A percentile compares a stretch with the other conserved stretches of the same genome.
These are phyloP conservation scores for Cryphonectria naterciae DNA, from an alignment of 2,329 filamentous ascomycete species.

Conservation along the genomic window DNA sequence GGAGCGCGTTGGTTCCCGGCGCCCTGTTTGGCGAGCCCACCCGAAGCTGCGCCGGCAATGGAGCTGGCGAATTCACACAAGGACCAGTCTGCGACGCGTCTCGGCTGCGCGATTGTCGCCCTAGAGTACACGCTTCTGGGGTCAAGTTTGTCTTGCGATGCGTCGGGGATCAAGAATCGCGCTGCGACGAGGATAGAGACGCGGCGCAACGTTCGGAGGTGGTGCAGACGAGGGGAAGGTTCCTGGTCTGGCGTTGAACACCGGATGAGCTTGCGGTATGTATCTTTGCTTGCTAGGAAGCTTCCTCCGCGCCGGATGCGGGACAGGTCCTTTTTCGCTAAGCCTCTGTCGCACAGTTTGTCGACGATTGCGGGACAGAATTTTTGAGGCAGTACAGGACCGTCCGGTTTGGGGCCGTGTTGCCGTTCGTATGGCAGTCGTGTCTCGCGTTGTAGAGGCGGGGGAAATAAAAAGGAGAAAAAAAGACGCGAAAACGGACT, in stretches of 20 bases:
- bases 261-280: slow-evolving; percentile 25
- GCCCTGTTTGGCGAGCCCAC: slow-evolving; percentile 62
- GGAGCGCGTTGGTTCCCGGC: slow-evolving; percentile 52
- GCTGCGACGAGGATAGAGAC: slow-evolving; percentile 21
- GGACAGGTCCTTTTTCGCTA: slow-evolving; percentile 17
- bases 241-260: slow-evolving; percentile 20
- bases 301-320: slow-evolving; percentile 14
- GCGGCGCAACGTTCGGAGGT: slow-evolving; percentile 24
- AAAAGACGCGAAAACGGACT: slow-evolving; percentile 20
- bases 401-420: slow-evolving; percentile 23
- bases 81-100: slow-evolving; percentile 62
- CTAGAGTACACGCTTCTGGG: slow-evolving; percentile 15
- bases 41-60: slow-evolving; percentile 69
- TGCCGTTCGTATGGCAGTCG: slow-evolving; percentile 26
- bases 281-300: slow-evolving; percentile 12
- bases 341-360: slow-evolving; percentile 25
- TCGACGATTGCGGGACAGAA: slow-evolving; percentile 25
- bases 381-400: slow-evolving; percentile 25
- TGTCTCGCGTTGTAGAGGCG: slow-evolving; percentile 28
- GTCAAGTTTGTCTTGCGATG: slow-evolving; percentile 18
- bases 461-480: background rate
- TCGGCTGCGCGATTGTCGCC: slow-evolving; percentile 39
- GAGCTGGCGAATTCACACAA: slow-evolving; percentile 60
- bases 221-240: slow-evolving; percentile 24
- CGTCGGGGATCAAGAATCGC: slow-evolving; percentile 20